phyloP scores from a whole-genome alignment of 1,284 basidiomycete species.

The Trametes sp. region DNA sequence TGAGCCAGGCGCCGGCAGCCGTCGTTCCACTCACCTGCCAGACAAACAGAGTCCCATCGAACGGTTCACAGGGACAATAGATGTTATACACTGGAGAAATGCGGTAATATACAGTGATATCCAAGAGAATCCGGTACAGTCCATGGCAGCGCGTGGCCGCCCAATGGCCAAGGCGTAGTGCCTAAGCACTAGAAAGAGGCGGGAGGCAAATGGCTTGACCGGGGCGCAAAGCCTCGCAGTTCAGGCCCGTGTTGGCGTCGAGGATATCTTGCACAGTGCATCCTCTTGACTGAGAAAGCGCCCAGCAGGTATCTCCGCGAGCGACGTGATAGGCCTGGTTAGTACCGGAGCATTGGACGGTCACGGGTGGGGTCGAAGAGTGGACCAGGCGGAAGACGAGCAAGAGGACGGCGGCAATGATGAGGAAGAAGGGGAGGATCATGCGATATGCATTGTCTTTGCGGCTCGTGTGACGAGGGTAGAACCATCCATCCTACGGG shows the following conservation, averaged over 20 bases:
- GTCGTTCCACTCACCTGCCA: neutral
- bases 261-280: conserved; percentile 62
- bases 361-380: conserved; percentile 46
- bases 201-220: conserved; percentile 64
- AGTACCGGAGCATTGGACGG: conserved; percentile 55
- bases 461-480: conserved; percentile 23
- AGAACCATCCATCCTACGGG: conserved; percentile 11
- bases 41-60: neutral
- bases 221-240: conserved; percentile 64
- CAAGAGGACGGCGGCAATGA: conserved; percentile 69
- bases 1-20: neutral
- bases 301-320: conserved; percentile 77
- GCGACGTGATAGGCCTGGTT: conserved; percentile 58
- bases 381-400: conserved; percentile 70
- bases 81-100: conserved; percentile 14
- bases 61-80: neutral
- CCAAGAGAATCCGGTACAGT: neutral
- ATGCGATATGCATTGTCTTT: conserved; percentile 59
- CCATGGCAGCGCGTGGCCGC: neutral
- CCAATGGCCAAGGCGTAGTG: neutral
- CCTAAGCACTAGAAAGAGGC: neutral
- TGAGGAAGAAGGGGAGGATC: conserved; percentile 77
- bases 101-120: conserved; percentile 24
- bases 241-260: conserved; percentile 59
- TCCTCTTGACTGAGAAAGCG: conserved; percentile 58